Evolutionary conservation across 169 alveolate species (phyloP).

Genomic region (Cryptosporidium xiaoi): DNA sequence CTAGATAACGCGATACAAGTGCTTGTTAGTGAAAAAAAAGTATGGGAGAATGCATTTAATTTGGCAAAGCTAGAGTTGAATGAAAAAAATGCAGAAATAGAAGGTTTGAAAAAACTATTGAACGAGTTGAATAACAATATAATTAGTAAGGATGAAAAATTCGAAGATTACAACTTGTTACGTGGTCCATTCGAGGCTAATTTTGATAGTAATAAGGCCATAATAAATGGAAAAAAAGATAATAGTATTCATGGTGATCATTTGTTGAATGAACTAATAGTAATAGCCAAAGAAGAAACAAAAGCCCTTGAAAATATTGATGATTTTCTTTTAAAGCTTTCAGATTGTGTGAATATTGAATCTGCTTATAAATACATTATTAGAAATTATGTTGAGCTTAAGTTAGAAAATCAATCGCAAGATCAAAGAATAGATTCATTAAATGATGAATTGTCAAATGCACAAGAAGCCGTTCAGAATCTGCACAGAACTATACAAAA

Average conservation of each 20-base stretch:
- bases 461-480: conserved; percentile 67
- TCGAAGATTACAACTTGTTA: not conserved
- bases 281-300: conserved; percentile 32
- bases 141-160: not conserved
- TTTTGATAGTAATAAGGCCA: conserved; percentile 17
- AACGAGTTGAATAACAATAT: not conserved
- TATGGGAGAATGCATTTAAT: conserved; percentile 62
- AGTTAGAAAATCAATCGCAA: conserved; percentile 8
- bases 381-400: conserved; percentile 20
- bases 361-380: conserved; percentile 22
- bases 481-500: conserved; percentile 68
- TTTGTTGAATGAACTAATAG: conserved; percentile 11
- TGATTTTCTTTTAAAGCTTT: conserved; percentile 2
- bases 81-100: conserved; percentile 46
- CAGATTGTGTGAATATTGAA: conserved; percentile 1
- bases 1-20: conserved; percentile 55
- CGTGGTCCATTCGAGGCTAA: conserved; percentile 39
- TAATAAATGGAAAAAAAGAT: not conserved
- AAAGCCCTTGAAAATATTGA: conserved; percentile 4
- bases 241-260: conserved; percentile 2
- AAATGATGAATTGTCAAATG: conserved; percentile 34
- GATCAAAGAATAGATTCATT: conserved; percentile 47
- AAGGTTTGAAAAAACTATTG: conserved; percentile 13
- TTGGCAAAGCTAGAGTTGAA: conserved; percentile 46
- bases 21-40: conserved; percentile 39